Base-by-base conservation (phyloP, 1,284 basidiomycete species). In the Pterula multifida region DNA sequence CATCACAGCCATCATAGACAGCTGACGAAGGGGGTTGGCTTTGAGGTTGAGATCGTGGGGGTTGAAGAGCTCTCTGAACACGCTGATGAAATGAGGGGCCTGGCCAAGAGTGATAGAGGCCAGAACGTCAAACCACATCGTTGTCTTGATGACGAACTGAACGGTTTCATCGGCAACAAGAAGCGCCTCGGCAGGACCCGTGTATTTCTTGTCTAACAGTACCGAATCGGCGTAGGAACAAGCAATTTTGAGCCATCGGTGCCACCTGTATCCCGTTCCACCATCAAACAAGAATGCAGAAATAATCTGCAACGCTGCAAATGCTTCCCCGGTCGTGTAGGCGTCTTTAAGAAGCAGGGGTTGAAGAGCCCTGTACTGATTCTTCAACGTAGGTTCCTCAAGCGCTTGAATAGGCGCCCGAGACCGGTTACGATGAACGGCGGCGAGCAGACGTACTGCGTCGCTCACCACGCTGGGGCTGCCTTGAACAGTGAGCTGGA, bases 121-220 rank as follows among this genome's bases (percentile, higher is more conserved):
- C 39, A 90, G 70, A 36, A 90, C 85, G 62, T 90, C 87, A 59
- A 87, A 88, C 87, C 87, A 90, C 54, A 90, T 80, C 36, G 85
- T 78, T 22, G 85, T 84, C 62, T 85, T 85, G 63, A 89, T 73
- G 56, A 90, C 79, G 62, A 87, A 88, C 28, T 66, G 75, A 60
- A 66, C 71, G 61, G 67, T 70, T 55, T 71, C 68, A 19, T 58
- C 56, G 56, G 76, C 78, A 9, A 52, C 53, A 26, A 66, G 53
- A n/a, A 85, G 69, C 4, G 72, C 72, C 49, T 70, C 68, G 54
- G 68, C 63, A 17, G 73, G 68, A 26, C 68, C 68, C 42, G 60
- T 61, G 57, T 56, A 64, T 15, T 52, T 53, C 21, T 55, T 57
- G 55, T 64, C 58, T 25, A 59, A 56, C 49, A 88, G 69, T 23